Evolutionary conservation across 768 basidiomycete genomes (phyloP), one percentile per base, ranked within the genome.

Genomic region (Podaxis sp.): DNA sequence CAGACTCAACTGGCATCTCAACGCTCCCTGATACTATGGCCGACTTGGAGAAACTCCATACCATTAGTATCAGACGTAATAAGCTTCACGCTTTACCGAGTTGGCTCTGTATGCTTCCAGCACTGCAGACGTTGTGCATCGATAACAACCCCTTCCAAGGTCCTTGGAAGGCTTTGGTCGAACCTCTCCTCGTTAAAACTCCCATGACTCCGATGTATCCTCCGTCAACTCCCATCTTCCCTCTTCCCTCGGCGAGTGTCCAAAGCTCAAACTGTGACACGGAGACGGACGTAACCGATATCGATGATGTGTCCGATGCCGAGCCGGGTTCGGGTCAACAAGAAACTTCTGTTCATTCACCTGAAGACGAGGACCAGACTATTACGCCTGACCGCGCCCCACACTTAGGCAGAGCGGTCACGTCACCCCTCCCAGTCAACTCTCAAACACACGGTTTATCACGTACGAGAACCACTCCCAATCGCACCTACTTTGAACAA

Each of bases 141-240:
- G 96, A 98, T 64, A 90, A 88, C 16, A 99, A 99, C 71, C 94
- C 95, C 6, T 98, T 99, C 74, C 91, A 92, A 66, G 91, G 91
- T 6, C 91, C 93, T 1, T 97, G 95, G 93, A 87, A 89, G 69
- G 87, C 91, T 35, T 79, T 99, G 56, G 87, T 97, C 25, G 90
- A 90, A 60, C 93, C 95, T 0, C 78, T 98, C 51, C 77, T 95
- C 7, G 80, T 86, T 55, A 86, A 86, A 68, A 71, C 76, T 23
- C 83, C 86, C 25, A 73, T 79, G 67, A 82, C 83, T 1, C 87
- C 87, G 23, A 71, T 79, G 35, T 88, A 85, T 73, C 86, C 87
- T 42, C 84, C 83, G 13, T 86, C 85, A 18, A 87, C 86, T 2
- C 88, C 87, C 28, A 78, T 80, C 44, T 77, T 85, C 62, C 82